phyloP scores from a whole-genome alignment of 768 basidiomycete genomes.

The Leucogyrophana mollusca region DNA sequence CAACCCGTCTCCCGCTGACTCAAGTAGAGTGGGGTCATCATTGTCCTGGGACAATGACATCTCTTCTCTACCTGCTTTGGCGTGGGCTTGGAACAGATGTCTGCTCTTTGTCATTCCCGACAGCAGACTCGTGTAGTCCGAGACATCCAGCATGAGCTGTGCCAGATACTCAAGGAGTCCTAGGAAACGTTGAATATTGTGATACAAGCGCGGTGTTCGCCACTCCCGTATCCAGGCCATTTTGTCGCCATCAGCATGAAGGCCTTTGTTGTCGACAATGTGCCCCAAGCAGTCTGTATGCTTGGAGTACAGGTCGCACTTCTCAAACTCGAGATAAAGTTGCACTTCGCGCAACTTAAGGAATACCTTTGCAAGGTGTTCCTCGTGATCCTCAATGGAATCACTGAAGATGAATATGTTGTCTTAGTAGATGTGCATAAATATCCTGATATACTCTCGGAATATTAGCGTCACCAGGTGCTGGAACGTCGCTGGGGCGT shows the following conservation, averaged over 20 bases:
- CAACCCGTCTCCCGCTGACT: no score
- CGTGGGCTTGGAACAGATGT: conserved; percentile 21
- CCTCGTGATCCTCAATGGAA: conserved; percentile 35
- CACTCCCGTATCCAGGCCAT: conserved; percentile 31
- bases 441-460: conserved; percentile 32
- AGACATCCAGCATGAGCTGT: conserved; percentile 34
- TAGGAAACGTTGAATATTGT: conserved; percentile 38
- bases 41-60: no score
- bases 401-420: conserved; percentile 41
- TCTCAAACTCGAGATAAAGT: conserved; percentile 33
- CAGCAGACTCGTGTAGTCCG: conserved; percentile 31
- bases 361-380: conserved; percentile 32
- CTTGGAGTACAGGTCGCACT: conserved; percentile 31
- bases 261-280: conserved; percentile 35
- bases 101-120: conserved; percentile 26
- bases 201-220: conserved; percentile 29
- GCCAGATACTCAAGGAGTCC: conserved; percentile 39
- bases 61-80: no score
- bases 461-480: conserved; percentile 42
- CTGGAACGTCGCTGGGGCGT: conserved; percentile 46
- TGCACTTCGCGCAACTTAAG: conserved; percentile 19
- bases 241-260: conserved; percentile 38
- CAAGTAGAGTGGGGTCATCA: no score
- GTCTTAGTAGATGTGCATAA: conserved; percentile 44
- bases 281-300: conserved; percentile 39